These are phyloP conservation scores for Ceratopteris richardii DNA, from an alignment of 75 land plant genomes.

Conservation along the genomic window DNA sequence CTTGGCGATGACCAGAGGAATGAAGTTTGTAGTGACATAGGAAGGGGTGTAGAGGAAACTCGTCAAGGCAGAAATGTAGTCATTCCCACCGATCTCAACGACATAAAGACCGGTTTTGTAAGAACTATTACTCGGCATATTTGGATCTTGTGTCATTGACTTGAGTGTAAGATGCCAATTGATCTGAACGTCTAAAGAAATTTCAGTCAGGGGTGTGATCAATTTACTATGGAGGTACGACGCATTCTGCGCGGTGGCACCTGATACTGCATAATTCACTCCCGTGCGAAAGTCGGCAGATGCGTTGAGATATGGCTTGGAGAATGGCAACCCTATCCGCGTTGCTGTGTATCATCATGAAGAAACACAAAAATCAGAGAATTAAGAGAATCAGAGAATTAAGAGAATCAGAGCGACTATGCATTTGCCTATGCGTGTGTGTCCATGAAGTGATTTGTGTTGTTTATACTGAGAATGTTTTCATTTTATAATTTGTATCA, in stretches of 20 bases:
- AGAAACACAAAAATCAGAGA: no score
- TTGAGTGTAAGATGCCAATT: not conserved
- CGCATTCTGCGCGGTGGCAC: not conserved
- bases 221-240: not conserved
- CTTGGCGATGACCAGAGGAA: conserved; percentile 1
- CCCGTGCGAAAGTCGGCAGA: not conserved
- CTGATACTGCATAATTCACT: not conserved
- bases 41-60: not conserved
- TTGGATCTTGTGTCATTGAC: not conserved
- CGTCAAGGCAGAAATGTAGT: not conserved
- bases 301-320: not conserved
- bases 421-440: no score
- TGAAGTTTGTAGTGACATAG: not conserved
- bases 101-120: not conserved
- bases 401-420: no score
- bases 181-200: not conserved
- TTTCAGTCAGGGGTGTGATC: not conserved
- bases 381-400: no score
- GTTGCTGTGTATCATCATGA: no score
- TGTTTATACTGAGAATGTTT: no score
- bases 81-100: not conserved
- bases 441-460: no score
- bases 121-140: not conserved
- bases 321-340: not conserved
- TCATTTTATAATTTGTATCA: no score